phyloP scores from a whole-genome alignment of 2,329 filamentous ascomycete genomes.

The Fusarium domesticum region DNA sequence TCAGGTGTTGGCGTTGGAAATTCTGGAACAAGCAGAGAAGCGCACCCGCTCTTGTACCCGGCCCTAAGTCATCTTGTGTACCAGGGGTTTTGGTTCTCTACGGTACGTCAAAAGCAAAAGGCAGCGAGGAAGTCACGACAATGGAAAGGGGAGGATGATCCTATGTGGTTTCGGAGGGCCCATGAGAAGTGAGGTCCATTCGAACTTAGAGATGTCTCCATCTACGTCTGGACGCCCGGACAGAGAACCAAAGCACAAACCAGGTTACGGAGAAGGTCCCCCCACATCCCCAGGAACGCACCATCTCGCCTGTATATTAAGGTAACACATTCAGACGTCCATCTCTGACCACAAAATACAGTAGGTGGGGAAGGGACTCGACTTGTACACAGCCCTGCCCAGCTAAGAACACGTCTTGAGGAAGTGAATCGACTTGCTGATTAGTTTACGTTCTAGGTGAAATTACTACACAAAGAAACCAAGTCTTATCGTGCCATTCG shows the following conservation, averaged over 20 bases:
- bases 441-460: too few relatives aligned
- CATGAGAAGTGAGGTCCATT: conserved; percentile 11
- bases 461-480: background rate
- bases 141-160: conserved; percentile 1
- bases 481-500: background rate
- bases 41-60: too few relatives aligned
- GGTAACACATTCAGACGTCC: conserved; percentile 24
- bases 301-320: conserved; percentile 7
- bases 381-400: conserved; percentile 1
- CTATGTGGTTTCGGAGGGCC: background rate
- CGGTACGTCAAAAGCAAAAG: too few relatives aligned
- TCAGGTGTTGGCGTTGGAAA: background rate
- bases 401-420: too few relatives aligned
- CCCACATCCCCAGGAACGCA: conserved; percentile 3
- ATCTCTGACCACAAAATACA: conserved; percentile 16
- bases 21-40: conserved; percentile 11
- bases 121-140: too few relatives aligned
- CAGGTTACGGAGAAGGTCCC: conserved; percentile 4
- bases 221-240: conserved; percentile 5
- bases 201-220: conserved; percentile 3
- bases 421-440: too few relatives aligned
- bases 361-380: conserved; percentile 7
- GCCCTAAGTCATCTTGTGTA: too few relatives aligned
- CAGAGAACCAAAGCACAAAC: background rate
- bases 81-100: background rate